phyloP scores from a whole-genome alignment of 768 basidiomycete genomes.

The Leccinum subtestaceum region DNA sequence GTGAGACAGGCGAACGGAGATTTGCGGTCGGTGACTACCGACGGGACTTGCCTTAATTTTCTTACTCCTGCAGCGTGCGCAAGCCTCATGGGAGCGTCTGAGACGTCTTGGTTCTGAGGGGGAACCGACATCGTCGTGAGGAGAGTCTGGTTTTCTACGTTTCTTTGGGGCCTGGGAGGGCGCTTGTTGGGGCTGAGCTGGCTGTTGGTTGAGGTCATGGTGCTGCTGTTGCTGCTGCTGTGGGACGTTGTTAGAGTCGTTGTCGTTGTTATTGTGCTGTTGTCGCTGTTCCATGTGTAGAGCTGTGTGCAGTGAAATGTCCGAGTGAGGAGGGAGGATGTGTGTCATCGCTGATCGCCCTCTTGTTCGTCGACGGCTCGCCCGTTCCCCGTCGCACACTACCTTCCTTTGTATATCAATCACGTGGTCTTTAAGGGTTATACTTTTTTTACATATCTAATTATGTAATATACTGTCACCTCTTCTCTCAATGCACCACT shows the following conservation, averaged over 20 bases:
- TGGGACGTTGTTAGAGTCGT: conserved; percentile 27
- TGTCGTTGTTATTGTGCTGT: conserved; percentile 38
- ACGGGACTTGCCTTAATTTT: conserved; percentile 88
- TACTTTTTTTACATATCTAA: neutral
- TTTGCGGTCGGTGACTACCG: conserved; percentile 77
- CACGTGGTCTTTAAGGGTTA: conserved; percentile 14
- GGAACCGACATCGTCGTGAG: conserved; percentile 51
- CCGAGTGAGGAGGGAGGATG: conserved; percentile 45
- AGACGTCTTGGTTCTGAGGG: conserved; percentile 76
- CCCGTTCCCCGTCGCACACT: neutral
- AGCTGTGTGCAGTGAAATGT: conserved; percentile 56
- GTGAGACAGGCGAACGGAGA: conserved; percentile 55
- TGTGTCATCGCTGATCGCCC: conserved; percentile 42
- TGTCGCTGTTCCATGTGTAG: conserved; percentile 70
- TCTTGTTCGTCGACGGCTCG: neutral
- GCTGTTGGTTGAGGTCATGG: conserved; percentile 6
- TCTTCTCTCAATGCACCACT: conserved; percentile 17
- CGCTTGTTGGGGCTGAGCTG: conserved; percentile 30
- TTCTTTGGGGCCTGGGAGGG: conserved; percentile 46
- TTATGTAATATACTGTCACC: neutral
- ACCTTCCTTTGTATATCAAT: conserved; percentile 23
- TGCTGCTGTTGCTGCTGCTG: conserved; percentile 27
- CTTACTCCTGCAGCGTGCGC: conserved; percentile 91
- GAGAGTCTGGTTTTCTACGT: conserved; percentile 56
- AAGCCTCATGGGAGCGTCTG: conserved; percentile 87